Base-by-base conservation (phyloP, 169 alveolate genomes). In the Plasmodium vivax region DNA sequence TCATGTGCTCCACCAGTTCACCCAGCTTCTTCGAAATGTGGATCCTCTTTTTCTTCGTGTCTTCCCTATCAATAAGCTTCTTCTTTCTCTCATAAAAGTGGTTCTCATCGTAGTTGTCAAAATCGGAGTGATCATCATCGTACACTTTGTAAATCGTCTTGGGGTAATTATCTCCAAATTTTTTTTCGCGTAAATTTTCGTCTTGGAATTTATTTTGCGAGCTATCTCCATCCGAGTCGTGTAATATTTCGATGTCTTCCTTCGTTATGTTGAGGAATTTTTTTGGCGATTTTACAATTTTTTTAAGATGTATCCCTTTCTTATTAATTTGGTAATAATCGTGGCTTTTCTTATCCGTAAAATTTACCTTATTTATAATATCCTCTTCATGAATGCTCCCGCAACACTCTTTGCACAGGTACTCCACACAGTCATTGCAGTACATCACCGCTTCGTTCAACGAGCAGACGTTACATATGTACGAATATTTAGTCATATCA, bases 381-480 rank as follows among this genome's bases (percentile, higher is more conserved):
- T 90, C 90, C 38, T 23, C 34, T 36, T 90, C 84, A 19, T 90
- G 94, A 80, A 90, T 90, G 51, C 30, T 80, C 14, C 51, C 34
- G 72, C 88, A 90, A 36, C 94, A 90, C 41, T 77, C 77, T 90
- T 80, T 30, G 72, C 94, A 90, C 36, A 90, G 73, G 43, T 90
- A 90, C 83, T 90, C 94, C 7, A 90, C 90, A 43, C 94, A 90
- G 47, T 90, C 94, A n/a, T 90, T 90, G 56, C 94, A 90, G 34
- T 90, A 90, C 32, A 90, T 80, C 36, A 43, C 54, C 2, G 94
- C 94, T 90, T 90, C 94, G 72, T 68, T 90, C 68, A 47, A 81
- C 23, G 94, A 90, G 36, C 94, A 90, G 12, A 90, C 82, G 30
- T 90, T 90, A 90, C 94, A 90, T 58, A 90, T 80, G 38, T 90